Percentiles rank a stretch among this genome's conserved stretches.
Evolutionary conservation across 495 filamentous ascomycete species (phyloP).

Genomic region (Tuber aestivum): DNA sequence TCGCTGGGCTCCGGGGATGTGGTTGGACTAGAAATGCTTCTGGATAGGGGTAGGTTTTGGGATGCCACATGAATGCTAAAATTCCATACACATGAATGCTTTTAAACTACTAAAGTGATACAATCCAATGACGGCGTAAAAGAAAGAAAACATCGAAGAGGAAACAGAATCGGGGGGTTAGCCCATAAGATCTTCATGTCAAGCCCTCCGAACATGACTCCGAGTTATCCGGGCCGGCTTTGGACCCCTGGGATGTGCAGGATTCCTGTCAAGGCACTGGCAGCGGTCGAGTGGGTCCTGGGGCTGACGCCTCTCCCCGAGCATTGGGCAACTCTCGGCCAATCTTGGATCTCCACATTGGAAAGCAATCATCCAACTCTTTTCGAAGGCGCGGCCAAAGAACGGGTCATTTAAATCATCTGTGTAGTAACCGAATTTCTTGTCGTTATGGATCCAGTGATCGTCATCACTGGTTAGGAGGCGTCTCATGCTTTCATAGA

Average conservation of each 20-base stretch:
- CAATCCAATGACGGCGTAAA: not conserved
- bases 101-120: not conserved
- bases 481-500: constrained; percentile 42
- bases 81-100: not conserved
- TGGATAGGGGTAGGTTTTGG: not conserved
- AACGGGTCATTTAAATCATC: constrained; percentile 44
- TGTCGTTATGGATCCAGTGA: constrained; percentile 40
- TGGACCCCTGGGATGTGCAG: not conserved
- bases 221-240: not conserved
- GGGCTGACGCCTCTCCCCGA: constrained; percentile 43
- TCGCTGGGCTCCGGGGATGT: not conserved
- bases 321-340: constrained; percentile 44
- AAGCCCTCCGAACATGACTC: constrained; percentile 1
- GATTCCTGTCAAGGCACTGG: constrained; percentile 44
- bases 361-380: constrained; percentile 46
- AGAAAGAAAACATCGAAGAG: not conserved
- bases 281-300: constrained; percentile 44
- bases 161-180: not conserved
- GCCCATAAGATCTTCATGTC: not conserved
- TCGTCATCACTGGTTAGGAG: constrained; percentile 42
- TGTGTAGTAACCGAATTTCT: constrained; percentile 26
- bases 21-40: not conserved
- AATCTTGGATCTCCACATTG: constrained; percentile 45
- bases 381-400: constrained; percentile 48
- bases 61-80: not conserved